Base-by-base conservation (phyloP, 225 moss, liverwort and hornwort species). In the Polytrichum formosum region DNA sequence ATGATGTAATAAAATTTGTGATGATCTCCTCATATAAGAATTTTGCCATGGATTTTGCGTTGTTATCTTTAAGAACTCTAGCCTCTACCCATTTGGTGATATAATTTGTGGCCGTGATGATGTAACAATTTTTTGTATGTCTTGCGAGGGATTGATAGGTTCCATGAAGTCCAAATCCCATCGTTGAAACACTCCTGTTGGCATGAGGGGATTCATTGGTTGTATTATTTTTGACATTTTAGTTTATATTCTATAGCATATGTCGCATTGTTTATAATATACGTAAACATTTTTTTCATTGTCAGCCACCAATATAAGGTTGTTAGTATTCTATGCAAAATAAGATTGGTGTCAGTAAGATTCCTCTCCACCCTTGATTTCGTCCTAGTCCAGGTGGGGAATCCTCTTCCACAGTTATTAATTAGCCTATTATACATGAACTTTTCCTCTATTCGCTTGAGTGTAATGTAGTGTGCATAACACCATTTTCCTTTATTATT, bases 111-210 rank as follows among this genome's bases (percentile, higher is more conserved):
- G 23, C 0, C 0, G 23, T 23, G 23, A 23, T 23, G 23, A 23
- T 23, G 23, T 23, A 23, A 23, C 0, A 0, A 23, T 23, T 23
- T 23, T 23, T 23, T 23, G 23, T 23, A 23, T 23, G 0, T 23
- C n/a, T 23, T 4, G 81, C 23, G 21, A 0, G 17, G 61, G 61
- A 2, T 54, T 54, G 3, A 77, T 67, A 2, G 73, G 70, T 2
- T 70, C 66, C 0, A 77, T 59, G 46, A 59, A 77, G 18, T 77
- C 77, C 5, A 77, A 21, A 1, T 61, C 66, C 70, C 73, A 73
- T 33, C 56, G 61, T 0, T 69, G 17, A 1, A 81, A 76, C 5
- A 67, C 54, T 21, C 53, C 26, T 23, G 26, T 6, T 6, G 21
- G 59, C 13, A 60, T 25, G 1, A 37, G 13, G 7, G 69, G 69